phyloP scores from a whole-genome alignment of 208 protist genomes.

The Strigomonas culicis region DNA sequence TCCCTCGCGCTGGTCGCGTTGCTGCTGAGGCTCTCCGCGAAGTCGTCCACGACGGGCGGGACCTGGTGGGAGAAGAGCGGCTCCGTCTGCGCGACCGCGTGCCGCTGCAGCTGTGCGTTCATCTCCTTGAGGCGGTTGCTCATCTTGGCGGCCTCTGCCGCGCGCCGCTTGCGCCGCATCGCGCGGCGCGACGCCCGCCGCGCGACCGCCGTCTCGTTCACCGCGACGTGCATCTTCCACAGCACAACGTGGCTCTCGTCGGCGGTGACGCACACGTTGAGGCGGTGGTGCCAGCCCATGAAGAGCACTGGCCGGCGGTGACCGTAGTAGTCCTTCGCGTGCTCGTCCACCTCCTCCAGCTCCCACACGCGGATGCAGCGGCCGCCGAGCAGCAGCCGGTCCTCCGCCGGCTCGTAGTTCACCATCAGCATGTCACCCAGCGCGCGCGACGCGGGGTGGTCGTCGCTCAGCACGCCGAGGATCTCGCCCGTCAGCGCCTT shows the following conservation, averaged over 20 bases:
- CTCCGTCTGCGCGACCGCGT: no score
- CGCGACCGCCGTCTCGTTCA: conserved; percentile 1
- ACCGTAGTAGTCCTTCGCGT: conserved; percentile 47
- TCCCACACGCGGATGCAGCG: conserved; percentile 70
- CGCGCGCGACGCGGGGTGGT: conserved; percentile 32
- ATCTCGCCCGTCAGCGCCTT: conserved; percentile 51
- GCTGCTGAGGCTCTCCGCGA: background rate
- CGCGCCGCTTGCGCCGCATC: conserved; percentile 6
- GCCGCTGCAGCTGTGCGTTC: background rate
- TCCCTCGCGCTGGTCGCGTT: conserved; percentile 8
- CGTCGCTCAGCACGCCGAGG: conserved; percentile 35
- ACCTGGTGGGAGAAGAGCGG: no score
- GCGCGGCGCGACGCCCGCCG: background rate
- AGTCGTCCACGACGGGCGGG: background rate
- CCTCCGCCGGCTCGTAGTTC: conserved; percentile 61
- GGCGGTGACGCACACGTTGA: conserved; percentile 61
- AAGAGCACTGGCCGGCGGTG: conserved; percentile 67
- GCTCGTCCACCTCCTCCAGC: conserved; percentile 24
- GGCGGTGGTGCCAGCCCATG: conserved; percentile 30
- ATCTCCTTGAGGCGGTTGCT: background rate
- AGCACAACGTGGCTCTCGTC: conserved; percentile 68
- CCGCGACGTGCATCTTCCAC: conserved; percentile 38
- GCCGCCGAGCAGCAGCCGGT: conserved; percentile 73
- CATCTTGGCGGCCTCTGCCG: conserved; percentile 2
- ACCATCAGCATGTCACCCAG: conserved; percentile 54